Base-by-base conservation (phyloP, 2,329 filamentous ascomycete species). In the Fusarium torreyae region DNA sequence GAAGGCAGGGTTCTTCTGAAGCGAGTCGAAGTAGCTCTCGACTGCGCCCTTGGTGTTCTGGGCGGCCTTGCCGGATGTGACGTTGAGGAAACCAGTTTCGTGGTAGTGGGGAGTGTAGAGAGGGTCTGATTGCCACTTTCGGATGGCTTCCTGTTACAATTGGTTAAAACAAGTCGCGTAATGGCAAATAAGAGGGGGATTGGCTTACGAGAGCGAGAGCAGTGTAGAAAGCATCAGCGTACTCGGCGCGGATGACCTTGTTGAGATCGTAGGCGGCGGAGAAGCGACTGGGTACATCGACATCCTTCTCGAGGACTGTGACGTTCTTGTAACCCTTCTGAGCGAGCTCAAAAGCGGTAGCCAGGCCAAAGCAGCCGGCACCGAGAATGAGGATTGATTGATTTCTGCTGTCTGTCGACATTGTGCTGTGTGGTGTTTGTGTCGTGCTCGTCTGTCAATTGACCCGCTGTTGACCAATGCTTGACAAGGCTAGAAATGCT, bases 221-320 rank as follows among this genome's bases (percentile, higher is more conserved):
- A 0, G 66, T 68, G 6, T 68, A 68, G 2, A 68, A 68, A 14
- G 38, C 45, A 33, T 68, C 66, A 0, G 66, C 66, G 1, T 68
- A 68, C 17, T 68, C 66, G 5, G 66, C 66, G 0, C 66, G 66
- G 1, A 68, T 68, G 50, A 68, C 66, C 22, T 68, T 68, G 50
- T 68, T 68, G 0, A 68, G 54, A 42, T 68, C 66, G 31, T 68
- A 62, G 1, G 66, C 66, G 14, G 66, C 66, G 0, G 66, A 68
- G 8, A 68, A 68, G 8, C 66, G 60, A 24, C 66, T 68, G 0
- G 66, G 66, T 0, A 68, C 55, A 4, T 66, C 54, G 1, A 57
- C 38, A 1, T 66, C 66, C 9, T 68, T 68, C 24, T 68, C 66
- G 1, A 68, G 66, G 10, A 68, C 54, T 22, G 66, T 69, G 48